phyloP scores from a whole-genome alignment of 2,329 filamentous ascomycete genomes.

The Fusarium odoratissimum region DNA sequence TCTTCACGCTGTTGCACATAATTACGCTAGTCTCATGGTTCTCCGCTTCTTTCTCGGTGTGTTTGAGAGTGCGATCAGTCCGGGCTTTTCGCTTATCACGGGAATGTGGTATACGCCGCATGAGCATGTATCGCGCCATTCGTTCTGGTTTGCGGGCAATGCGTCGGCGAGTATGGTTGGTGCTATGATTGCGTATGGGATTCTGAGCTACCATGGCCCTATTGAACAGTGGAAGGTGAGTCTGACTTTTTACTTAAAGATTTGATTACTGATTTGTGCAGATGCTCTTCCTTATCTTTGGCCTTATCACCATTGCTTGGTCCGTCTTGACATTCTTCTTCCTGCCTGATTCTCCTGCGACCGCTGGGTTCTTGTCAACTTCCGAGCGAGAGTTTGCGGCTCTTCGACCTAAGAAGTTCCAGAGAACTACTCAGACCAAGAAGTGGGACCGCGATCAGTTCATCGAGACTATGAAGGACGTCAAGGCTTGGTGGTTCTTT shows the following conservation, averaged over 20 bases:
- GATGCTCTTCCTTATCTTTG: slow-evolving; percentile 16
- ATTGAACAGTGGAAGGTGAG: slow-evolving; percentile 9
- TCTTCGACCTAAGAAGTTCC: slow-evolving; percentile 8
- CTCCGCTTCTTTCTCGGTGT: slow-evolving; percentile 10
- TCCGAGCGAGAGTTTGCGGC: slow-evolving; percentile 15
- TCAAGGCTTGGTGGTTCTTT: slow-evolving; percentile 22
- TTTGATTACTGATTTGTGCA: too few species aligned
- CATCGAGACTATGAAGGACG: slow-evolving; percentile 5
- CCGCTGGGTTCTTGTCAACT: neutral
- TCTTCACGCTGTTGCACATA: neutral
- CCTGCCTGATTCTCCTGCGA: neutral
- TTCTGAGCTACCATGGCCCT: neutral
- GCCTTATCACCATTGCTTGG: slow-evolving; percentile 11
- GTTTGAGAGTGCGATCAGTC: slow-evolving; percentile 15
- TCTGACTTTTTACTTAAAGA: too few species aligned
- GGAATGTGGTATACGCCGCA: slow-evolving; percentile 22
- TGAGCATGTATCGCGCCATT: slow-evolving; percentile 11
- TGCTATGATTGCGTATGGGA: slow-evolving; percentile 16
- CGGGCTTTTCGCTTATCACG: slow-evolving; percentile 1
- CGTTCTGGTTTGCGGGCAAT: slow-evolving; percentile 18
- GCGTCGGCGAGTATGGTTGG: slow-evolving; percentile 15
- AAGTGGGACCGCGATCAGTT: slow-evolving; percentile 7
- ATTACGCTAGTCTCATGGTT: slow-evolving; percentile 4
- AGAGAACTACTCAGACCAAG: slow-evolving; percentile 16
- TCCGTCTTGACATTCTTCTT: slow-evolving; percentile 1